Conservation (phyloP, 169 alveolate species). For the Babesia sp. region DNA sequence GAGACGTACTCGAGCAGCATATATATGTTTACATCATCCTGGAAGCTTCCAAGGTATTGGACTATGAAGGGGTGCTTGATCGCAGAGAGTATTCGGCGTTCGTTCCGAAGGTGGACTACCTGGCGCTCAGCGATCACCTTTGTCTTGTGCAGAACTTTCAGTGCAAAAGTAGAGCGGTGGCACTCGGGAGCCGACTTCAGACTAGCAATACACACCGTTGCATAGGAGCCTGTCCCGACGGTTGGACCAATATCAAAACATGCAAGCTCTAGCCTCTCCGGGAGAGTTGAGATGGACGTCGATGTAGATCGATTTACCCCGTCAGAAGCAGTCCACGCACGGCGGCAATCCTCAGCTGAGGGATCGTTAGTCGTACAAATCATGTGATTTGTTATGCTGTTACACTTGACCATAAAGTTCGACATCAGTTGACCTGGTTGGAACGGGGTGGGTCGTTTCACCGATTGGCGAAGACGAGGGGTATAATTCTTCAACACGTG, state of each 20-base stretch:
- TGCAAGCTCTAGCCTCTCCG: constrained; percentile 14
- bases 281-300: background rate
- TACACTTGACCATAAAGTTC: constrained; percentile 5
- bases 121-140: constrained; percentile 70
- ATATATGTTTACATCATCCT: constrained; percentile 73
- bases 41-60: constrained; percentile 70
- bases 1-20: constrained; percentile 80
- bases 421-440: background rate
- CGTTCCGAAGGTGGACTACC: constrained; percentile 69
- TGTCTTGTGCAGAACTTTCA: constrained; percentile 73
- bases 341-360: background rate
- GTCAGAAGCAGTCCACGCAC: constrained; percentile 1
- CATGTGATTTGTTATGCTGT: constrained; percentile 12
- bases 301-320: background rate
- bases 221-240: constrained; percentile 68
- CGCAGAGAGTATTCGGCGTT: constrained; percentile 60
- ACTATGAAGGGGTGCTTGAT: constrained; percentile 82
- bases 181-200: constrained; percentile 3
- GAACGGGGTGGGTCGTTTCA: background rate
- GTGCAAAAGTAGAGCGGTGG: constrained; percentile 40
- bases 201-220: constrained; percentile 59
- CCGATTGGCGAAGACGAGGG: constrained; percentile 5
- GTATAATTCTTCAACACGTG: background rate
- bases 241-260: constrained; percentile 59
- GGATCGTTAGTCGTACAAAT: background rate